Base-by-base conservation (phyloP, 2,329 filamentous ascomycete genomes). In the Bipolaris zeicola region DNA sequence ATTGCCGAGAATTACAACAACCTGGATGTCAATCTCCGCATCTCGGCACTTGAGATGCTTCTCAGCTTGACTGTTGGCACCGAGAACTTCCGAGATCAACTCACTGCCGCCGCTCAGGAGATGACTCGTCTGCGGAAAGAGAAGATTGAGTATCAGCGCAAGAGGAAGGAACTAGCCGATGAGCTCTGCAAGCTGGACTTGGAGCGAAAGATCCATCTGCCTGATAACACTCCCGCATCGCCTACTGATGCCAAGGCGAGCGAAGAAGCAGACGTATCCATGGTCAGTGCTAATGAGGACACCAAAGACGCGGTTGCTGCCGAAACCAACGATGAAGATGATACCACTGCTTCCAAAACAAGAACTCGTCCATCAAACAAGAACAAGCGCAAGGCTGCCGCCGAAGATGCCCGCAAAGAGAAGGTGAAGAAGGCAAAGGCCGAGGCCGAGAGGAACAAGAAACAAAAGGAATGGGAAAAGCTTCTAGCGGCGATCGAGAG, bases 111-210 rank as follows among this genome's bases (percentile, higher is more conserved):
- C 77, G 92, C 90, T 62, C 91, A 94, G 70, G 90, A 92, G 51
- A 97, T 98, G 93, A 99, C 95, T 1, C 87, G 88, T 52, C 92
- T 96, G 70, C 88, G 95, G 47, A 99, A 99, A 76, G 90, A 96
- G 73, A 97, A 96, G 79, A 96, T 97, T 59, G 91, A 96, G 63
- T 89, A 87, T 77, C 94, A 98, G 77, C 86, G 92, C 63, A 86
- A 90, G 65, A 87, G 90, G 62, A 89, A 88, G 74, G 77, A 80
- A 64, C 77, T 81, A 80, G 78, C 88, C 34, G 89, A 92, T 73
- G 89, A 92, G 50, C 78, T 94, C 24, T 87, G 87, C 60, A 79
- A 81, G 24, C 80, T 92, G 1, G 89, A 91, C 61, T 88, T 91
- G 50, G 86, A 92, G 72, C 84, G 87, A 55, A 92, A 91, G 75